These are phyloP conservation scores for Brettanomyces custersianus DNA, from an alignment of 805 yeast species.

Conservation along the genomic window DNA sequence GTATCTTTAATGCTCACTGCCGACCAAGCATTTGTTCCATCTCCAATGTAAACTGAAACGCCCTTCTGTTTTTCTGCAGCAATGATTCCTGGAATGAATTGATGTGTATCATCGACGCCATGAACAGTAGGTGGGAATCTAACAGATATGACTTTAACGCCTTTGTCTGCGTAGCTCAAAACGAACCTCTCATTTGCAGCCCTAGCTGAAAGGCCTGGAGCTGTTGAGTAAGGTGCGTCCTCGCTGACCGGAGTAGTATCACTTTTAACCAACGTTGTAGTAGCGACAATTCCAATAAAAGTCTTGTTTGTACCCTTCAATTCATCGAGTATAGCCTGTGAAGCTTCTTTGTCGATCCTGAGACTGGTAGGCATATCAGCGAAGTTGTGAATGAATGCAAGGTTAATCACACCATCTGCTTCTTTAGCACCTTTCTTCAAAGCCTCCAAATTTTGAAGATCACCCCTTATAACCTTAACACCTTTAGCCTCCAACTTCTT, in stretches of 20 bases:
- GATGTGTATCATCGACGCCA: not conserved
- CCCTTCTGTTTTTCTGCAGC: not conserved
- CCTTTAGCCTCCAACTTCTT: not conserved
- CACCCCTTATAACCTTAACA: not conserved
- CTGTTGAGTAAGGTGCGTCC: not conserved
- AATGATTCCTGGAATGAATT: not conserved
- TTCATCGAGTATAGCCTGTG: not conserved
- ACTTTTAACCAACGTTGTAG: not conserved
- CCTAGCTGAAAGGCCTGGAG: not conserved
- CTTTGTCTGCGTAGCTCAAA: not conserved
- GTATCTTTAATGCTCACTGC: slow-evolving; percentile 1
- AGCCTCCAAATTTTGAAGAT: not conserved
- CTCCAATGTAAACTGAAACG: not conserved
- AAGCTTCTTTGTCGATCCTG: not conserved
- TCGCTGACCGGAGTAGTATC: not conserved
- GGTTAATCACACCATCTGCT: slow-evolving; percentile 1
- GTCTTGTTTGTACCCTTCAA: slow-evolving; percentile 1
- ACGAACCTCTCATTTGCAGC: not conserved
- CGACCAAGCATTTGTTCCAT: not conserved
- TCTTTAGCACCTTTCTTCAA: not conserved
- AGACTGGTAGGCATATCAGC: not conserved
- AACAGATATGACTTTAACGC: not conserved
- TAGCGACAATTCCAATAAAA: not conserved
- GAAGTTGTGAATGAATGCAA: slow-evolving; percentile 1
- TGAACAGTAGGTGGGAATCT: not conserved